These are phyloP conservation scores for Ceratobasidium papillatum DNA, from an alignment of 1,284 basidiomycete genomes.

Conservation along the genomic window DNA sequence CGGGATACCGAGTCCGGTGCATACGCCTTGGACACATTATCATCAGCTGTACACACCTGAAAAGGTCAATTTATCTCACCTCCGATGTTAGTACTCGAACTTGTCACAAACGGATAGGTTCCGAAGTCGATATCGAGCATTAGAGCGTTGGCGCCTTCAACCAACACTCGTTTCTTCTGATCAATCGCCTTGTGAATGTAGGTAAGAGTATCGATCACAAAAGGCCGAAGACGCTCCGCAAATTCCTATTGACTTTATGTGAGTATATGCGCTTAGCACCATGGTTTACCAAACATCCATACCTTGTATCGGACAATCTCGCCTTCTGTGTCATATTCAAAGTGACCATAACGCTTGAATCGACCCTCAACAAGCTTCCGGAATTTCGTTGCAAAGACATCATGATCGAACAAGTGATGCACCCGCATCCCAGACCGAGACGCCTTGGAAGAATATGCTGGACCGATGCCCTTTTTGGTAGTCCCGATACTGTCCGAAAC, in stretches of 20 bases:
- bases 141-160: constrained; percentile 97
- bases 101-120: constrained; percentile 97
- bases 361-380: constrained; percentile 95
- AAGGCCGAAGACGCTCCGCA: constrained; percentile 86
- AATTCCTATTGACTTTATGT: constrained; percentile 63
- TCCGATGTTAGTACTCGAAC: constrained; percentile 90
- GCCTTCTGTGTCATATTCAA: constrained; percentile 98
- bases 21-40: constrained; percentile 64
- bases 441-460: constrained; percentile 97
- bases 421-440: constrained; percentile 95
- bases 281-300: constrained; percentile 38
- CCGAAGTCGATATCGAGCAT: constrained; percentile 99
- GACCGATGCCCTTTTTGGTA: constrained; percentile 97
- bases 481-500: constrained; percentile 81
- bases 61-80: constrained; percentile 52
- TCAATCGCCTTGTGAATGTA: constrained; percentile 85
- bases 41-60: neutral
- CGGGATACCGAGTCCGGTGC: constrained; percentile 95
- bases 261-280: constrained; percentile 23
- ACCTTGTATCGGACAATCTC: constrained; percentile 94
- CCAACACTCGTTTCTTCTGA: constrained; percentile 80
- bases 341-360: constrained; percentile 97
- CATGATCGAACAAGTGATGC: constrained; percentile 93
- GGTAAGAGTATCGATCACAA: constrained; percentile 87
- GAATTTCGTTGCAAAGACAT: constrained; percentile 90